Evolutionary conservation across 768 basidiomycete genomes (phyloP), one percentile per base, ranked within the genome.

Genomic region (Saitozyma podzolica): DNA sequence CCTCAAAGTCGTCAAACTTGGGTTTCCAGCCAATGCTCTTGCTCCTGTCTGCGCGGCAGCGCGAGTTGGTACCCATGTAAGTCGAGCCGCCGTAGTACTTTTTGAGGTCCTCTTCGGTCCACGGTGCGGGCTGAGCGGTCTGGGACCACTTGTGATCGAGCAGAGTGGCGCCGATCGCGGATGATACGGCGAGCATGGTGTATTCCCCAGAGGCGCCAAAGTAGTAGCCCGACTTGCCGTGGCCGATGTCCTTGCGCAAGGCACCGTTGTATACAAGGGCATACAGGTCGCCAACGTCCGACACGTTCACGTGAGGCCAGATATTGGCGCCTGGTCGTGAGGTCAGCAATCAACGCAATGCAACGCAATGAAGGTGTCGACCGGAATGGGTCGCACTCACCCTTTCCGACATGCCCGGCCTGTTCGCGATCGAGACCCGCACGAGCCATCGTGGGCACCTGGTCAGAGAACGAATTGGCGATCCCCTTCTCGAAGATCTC

Each of bases 1-100:
- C 67, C 55, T 66, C 48, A 49, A 58, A 43, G 17, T 69, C 72
- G 11, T 61, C 63, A 43, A 60, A 70, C 51, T 70, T 72, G 16
- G 78, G 76, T 53, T 61, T 72, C 78, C 78, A 79, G 6, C 78
- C 78, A 40, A 79, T 75, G 20, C 64, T 69, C 62, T 75, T 71
- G 20, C 67, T 70, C 50, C 70, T 56, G 57, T 74, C 73, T 8
- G 70, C 72, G 13, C 70, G 62, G 20, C 61, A 66, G 50, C 76
- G 53, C 14, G 69, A 68, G 63, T 79, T 79, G 29, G 62, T 64
- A 0, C 78, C 78, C 60, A 65, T 62, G 43, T 62, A 71, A 10
- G 47, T 54, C 4, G 40, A 50, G 16, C 77, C 77, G 39, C 56
- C 61, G 50, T 70, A 76, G 58, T 79, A 79, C 61, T 73, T 79